Evolutionary conservation across 306 rosid species (phyloP).

Genomic region (Spatholobus suberectus): DNA sequence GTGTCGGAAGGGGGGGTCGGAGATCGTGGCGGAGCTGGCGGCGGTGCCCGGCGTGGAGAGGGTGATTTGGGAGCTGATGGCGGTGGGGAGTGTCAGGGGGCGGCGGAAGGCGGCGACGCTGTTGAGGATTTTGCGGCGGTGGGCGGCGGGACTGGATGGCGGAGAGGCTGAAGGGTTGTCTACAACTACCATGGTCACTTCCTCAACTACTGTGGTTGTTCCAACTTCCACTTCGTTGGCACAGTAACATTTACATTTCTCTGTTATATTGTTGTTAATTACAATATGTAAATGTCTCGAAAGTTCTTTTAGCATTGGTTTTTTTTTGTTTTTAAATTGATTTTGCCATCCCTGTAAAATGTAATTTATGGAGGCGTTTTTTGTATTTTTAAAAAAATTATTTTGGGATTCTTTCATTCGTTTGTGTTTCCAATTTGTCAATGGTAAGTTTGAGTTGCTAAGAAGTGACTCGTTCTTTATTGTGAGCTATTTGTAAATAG

Average conservation of each 20-base stretch:
- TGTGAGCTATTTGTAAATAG: not conserved
- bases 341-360: conserved; percentile 23
- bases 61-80: conserved; percentile 87
- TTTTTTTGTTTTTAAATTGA: not conserved
- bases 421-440: not conserved
- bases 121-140: conserved; percentile 75
- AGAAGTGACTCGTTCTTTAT: not conserved
- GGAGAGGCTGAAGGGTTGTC: conserved; percentile 46
- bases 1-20: conserved; percentile 84
- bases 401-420: conserved; percentile 40
- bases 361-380: conserved; percentile 34
- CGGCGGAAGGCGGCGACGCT: conserved; percentile 87
- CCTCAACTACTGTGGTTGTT: conserved; percentile 41
- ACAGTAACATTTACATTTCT: not conserved
- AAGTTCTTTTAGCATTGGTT: not conserved
- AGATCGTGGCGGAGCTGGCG: conserved; percentile 80
- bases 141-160: conserved; percentile 83
- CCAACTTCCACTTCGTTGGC: conserved; percentile 25
- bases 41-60: conserved; percentile 76
- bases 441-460: not conserved
- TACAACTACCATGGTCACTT: not conserved
- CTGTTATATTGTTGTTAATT: not conserved
- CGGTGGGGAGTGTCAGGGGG: conserved; percentile 69
- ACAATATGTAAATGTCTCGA: conserved; percentile 44
- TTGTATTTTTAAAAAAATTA: not conserved